Evolutionary conservation across 805 yeast genomes (phyloP), one percentile per base, ranked within the genome.

Genomic region (Candida sithepensis): DNA sequence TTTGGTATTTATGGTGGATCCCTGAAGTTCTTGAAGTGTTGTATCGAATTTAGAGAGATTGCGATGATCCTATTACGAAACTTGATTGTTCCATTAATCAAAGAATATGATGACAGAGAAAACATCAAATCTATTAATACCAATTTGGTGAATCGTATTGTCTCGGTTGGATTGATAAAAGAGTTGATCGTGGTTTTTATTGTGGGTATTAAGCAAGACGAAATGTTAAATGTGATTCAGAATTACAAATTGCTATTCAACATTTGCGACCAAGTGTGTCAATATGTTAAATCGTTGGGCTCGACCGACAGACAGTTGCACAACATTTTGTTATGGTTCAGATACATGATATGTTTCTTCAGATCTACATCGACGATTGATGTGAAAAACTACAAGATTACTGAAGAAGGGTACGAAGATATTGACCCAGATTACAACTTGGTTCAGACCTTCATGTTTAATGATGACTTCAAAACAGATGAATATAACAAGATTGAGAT

Each of bases 311-410:
- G 43, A 16, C 48, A 59, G 40, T 38, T 64, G 38, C 52, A 50
- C 20, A 50, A 50, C 34, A 43, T 66, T 24, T 41, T 60, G 36
- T 43, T 51, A 21, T 65, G 68, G 74, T 58, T 63, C 51, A 48
- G 66, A 60, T 52, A 63, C 42, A 53, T 68, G 51, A 56, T 64
- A 50, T 55, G 70, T 14, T 70, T 74, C 45, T 78, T 65, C 56
- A 71, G 65, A 48, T 71, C 81, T 12, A 77, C 83, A 1, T 76
- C 77, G 37, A 66, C 75, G 1, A 72, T 79, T 36, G 79, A 75
- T 54, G 55, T 68, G 13, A 68, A 70, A 50, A 74, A 76, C 54
- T 79, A 77, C 56, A 55, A 68, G 21, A 71, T 78, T n/a, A 52
- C 57, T 28, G 71, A 66, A 10, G 64, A 59, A 33, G 72, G 73